Base-by-base conservation (phyloP, 1,284 basidiomycete species). In the Rhodotorula sp. region DNA sequence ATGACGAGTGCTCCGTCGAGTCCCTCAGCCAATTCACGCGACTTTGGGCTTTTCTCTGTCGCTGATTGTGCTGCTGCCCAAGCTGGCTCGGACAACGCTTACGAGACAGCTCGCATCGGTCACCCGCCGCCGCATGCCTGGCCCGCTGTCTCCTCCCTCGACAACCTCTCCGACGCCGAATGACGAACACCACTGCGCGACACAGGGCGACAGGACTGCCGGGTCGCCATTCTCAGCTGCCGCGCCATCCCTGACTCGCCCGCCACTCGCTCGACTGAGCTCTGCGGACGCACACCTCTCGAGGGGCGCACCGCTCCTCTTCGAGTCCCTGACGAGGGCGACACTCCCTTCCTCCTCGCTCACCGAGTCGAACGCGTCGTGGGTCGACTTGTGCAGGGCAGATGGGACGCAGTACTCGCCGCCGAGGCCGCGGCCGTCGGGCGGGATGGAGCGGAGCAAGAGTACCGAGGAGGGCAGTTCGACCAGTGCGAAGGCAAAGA, bases 341-440 rank as follows among this genome's bases (percentile, higher is more conserved):
- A 86, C 88, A 0, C 83, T 88, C 51, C 88, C 89, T 26, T 87
- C 86, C 24, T 81, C 87, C 2, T 86, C 86, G 2, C 79, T 89
- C 7, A 61, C 68, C 0, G 40, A 48, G 15, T 40, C 63, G 10
- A 30, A 37, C n/a, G 59, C 68, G 26, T 26, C 54, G 11, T 62
- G 40, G 31, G 54, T 64, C 40, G 64, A 62, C 40, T 30, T 65
- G 44, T 37, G 40, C 44, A 47, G 55, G 1, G 15, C 59, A 10
- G 44, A 51, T 53, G 50, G 44, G 53, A 51, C 59, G 18, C 5
- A n/a, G 16, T 37, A 40, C 59, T 40, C 48, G 30, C 30, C 59
- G 20, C 40, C 54, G 26, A 57, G 47, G 8, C 31, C 53, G 44
- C 15, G 7, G 40, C 46, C 22, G 31, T 10, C 40, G 24, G n/a